A percentile compares a stretch with the other conserved stretches of the same genome.
Evolutionary conservation across 345 rosid species (phyloP).

Genomic region (Acer yangbiense): DNA sequence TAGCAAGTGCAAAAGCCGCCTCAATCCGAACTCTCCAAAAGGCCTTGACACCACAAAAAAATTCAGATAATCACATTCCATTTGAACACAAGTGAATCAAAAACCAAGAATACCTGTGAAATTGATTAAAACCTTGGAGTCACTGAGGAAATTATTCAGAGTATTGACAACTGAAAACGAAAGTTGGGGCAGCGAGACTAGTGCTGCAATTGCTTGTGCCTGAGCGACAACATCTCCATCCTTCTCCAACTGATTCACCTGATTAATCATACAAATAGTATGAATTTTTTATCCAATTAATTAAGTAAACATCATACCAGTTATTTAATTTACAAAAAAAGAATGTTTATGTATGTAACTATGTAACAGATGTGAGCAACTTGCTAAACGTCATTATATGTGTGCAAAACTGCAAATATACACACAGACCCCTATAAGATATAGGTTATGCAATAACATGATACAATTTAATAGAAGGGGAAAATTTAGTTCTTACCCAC

Average conservation of each 20-base stretch:
- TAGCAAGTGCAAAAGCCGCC: constrained; percentile 96
- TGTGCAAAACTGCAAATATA: background rate
- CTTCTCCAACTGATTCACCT: constrained; percentile 94
- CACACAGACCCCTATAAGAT: background rate
- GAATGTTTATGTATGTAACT: background rate
- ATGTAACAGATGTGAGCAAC: background rate
- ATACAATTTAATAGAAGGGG: constrained; percentile 4
- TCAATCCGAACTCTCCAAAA: constrained; percentile 97
- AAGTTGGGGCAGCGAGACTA: constrained; percentile 74
- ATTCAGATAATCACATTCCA: constrained; percentile 3
- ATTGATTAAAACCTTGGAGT: constrained; percentile 69
- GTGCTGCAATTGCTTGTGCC: constrained; percentile 77
- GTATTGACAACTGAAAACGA: constrained; percentile 77
- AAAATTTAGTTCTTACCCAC: constrained; percentile 77
- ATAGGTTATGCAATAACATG: background rate
- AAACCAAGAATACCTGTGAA: constrained; percentile 15
- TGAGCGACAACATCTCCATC: constrained; percentile 98
- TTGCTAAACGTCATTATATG: background rate
- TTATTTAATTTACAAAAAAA: background rate
- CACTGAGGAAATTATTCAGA: constrained; percentile 71
- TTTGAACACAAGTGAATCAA: constrained; percentile 9
- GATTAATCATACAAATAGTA: constrained; percentile 19
- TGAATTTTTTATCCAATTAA: background rate
- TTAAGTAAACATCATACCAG: background rate
- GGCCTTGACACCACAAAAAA: constrained; percentile 52